Conservation (phyloP, 139 green algal genomes). For the Chlamydomonas sphaeroides region DNA sequence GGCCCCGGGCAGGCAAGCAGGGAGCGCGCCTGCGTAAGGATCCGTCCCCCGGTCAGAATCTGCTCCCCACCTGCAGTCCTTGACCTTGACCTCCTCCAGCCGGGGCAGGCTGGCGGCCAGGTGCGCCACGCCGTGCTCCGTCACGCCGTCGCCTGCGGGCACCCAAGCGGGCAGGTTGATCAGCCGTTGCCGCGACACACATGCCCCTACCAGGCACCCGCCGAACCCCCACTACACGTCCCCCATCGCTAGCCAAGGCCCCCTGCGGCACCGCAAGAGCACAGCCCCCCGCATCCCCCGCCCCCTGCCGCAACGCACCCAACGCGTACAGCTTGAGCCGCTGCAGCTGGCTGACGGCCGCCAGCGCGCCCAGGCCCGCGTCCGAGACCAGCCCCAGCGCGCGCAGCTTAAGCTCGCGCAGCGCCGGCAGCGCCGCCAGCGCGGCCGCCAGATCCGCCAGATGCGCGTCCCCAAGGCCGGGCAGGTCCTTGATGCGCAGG, state of each 20-base stretch:
- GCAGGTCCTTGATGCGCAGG: slow-evolving; percentile 39
- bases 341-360: slow-evolving; percentile 16
- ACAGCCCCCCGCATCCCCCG: no score
- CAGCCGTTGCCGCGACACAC: neutral
- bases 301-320: neutral
- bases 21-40: no score
- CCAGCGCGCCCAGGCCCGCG: slow-evolving; percentile 17
- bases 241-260: no score
- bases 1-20: no score
- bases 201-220: neutral
- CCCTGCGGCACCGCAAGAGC: no score
- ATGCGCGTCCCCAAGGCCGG: slow-evolving; percentile 29
- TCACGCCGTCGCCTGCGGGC: slow-evolving; percentile 20
- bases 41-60: no score
- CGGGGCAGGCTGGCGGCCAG: slow-evolving; percentile 3
- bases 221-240: neutral
- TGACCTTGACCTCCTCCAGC: slow-evolving; percentile 44
- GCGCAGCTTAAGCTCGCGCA: slow-evolving; percentile 40
- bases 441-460: slow-evolving; percentile 21
- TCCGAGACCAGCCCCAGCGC: slow-evolving; percentile 24
- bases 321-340: slow-evolving; percentile 39
- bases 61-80: no score
- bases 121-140: slow-evolving; percentile 25
- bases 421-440: slow-evolving; percentile 8
- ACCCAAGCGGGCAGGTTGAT: no score